Evolutionary conservation across 768 basidiomycete genomes (phyloP).

Genomic region (Tulasnella sp.): DNA sequence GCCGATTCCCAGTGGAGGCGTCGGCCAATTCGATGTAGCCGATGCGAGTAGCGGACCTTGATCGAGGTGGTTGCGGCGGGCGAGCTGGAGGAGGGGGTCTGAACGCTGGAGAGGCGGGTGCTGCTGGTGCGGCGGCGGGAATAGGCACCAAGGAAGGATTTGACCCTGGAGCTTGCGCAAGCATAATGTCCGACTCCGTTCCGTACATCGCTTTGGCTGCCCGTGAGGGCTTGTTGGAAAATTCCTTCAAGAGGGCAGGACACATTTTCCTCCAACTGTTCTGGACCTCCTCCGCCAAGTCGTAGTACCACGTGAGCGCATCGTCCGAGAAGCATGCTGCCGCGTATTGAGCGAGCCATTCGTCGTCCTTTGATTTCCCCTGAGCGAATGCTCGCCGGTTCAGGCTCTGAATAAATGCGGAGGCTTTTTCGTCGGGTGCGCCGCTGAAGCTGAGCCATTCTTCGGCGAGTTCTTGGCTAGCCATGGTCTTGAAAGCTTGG

Average conservation of each 20-base stretch:
- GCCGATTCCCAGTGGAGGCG: not conserved
- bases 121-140: not conserved
- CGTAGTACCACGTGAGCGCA: not conserved
- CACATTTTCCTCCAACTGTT: not conserved
- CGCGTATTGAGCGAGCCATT: slow-evolving; percentile 4
- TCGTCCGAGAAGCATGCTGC: not conserved
- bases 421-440: not conserved
- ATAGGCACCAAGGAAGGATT: not conserved
- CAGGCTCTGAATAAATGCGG: not conserved
- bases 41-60: not conserved
- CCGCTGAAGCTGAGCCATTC: slow-evolving; percentile 10
- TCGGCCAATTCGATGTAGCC: not conserved
- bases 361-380: not conserved
- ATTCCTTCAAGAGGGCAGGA: not conserved
- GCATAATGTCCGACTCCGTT: not conserved
- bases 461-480: too few species aligned
- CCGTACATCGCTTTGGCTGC: not conserved
- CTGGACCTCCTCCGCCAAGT: not conserved
- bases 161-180: not conserved
- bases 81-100: not conserved
- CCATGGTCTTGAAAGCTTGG: too few species aligned
- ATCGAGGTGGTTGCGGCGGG: too few species aligned
- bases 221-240: not conserved
- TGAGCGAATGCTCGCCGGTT: not conserved
- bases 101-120: not conserved